Evolutionary conservation across 129 eudicot genomes (phyloP).

Genomic region (Helichrysum umbraculigerum): DNA sequence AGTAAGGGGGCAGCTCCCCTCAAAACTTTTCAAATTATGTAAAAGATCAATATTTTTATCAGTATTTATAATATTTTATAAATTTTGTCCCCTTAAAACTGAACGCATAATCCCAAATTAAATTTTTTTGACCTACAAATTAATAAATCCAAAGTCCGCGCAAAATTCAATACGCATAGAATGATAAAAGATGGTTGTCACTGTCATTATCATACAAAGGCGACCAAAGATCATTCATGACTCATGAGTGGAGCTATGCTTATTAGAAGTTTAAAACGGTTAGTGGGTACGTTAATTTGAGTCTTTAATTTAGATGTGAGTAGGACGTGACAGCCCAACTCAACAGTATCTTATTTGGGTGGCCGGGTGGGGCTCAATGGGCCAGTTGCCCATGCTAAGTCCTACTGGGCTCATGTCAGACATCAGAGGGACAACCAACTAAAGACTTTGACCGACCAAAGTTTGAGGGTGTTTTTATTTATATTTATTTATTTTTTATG

Average conservation of each 20-base stretch:
- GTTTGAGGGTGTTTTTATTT: neutral
- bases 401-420: neutral
- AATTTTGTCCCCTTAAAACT: no score
- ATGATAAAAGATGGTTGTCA: no score
- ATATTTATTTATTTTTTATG: no score
- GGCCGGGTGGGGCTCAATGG: neutral
- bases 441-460: neutral
- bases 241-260: neutral
- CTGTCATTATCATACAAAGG: no score
- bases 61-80: no score
- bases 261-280: neutral
- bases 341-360: neutral
- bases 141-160: no score
- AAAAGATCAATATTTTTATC: no score
- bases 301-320: neutral
- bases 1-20: no score
- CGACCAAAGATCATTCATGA: neutral
- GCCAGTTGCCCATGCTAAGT: neutral
- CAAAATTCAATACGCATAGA: no score
- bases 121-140: no score
- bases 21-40: no score
- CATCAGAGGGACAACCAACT: neutral
- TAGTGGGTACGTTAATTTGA: neutral
- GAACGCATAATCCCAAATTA: no score
- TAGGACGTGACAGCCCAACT: neutral